Base-by-base conservation (phyloP, 371 early-diverging fungal genomes). In the Mortierella sp. region DNA sequence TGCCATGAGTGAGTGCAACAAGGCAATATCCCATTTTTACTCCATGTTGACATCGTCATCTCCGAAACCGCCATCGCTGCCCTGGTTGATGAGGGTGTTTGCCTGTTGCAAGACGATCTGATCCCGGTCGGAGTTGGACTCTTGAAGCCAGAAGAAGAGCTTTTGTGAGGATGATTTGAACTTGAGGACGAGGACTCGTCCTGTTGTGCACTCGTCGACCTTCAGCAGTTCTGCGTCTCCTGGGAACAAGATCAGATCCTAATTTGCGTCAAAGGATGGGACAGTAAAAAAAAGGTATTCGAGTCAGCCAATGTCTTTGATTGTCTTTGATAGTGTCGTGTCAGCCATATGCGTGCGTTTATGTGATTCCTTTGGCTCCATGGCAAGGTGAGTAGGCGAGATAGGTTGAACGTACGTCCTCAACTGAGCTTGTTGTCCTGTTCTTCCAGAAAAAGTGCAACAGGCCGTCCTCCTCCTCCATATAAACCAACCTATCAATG, bases 121-220 rank as follows among this genome's bases (percentile, higher is more conserved):
- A 75, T 94, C 94, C 77, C 90, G 89, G 24, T 90, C 91, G 38
- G 88, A 89, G 70, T 91, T 90, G 48, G 91, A 88, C 73, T 91
- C 93, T 81, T 97, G 97, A 90, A 96, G 93, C 97, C 97, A 97
- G 77, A 95, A 96, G 87, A 97, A 96, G 60, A 91, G 84, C 54
- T 93, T 92, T 83, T 93, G 93, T 76, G 90, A 88, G 4, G 96
- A 95, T 0, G 96, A 93, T 86, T 93, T 93, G 88, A 95, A 96
- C 83, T 93, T 92, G 48, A 97, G 89, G 54, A 95, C 87, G 80
- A 93, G 92, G 0, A 96, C 96, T 70, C 96, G 95, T 11, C 93
- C 97, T 46, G 91, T 91, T 11, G 96, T 91, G 76, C 93, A 93
- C 83, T 96, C 90, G 55, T 83, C 75, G 5, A 96, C 95, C 16